Evolutionary conservation across 345 rosid genomes (phyloP).

Genomic region (Eucalyptus paniculata): DNA sequence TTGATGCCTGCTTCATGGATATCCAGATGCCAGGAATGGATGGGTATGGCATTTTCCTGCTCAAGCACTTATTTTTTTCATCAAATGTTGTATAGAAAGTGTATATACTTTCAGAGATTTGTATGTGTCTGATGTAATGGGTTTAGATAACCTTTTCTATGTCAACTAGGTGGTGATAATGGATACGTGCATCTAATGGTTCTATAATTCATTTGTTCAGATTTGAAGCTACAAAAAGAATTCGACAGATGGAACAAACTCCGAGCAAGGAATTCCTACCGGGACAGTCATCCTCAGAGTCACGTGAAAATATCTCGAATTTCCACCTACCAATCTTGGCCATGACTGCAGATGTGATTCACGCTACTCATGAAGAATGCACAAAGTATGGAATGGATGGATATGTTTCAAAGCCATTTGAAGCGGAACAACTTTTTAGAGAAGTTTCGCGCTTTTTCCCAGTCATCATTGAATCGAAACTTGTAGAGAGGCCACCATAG

Average conservation of each 20-base stretch:
- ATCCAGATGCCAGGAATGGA: conserved; percentile 99
- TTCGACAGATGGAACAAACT: conserved; percentile 47
- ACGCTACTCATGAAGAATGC: conserved; percentile 77
- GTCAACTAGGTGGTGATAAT: neutral
- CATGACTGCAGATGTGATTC: conserved; percentile 96
- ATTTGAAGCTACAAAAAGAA: conserved; percentile 68
- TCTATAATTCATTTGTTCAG: conserved; percentile 11
- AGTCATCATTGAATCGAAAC: neutral
- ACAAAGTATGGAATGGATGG: conserved; percentile 68
- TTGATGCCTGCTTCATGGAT: conserved; percentile 99
- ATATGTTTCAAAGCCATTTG: conserved; percentile 90
- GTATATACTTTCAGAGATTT: neutral
- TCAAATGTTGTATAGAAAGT: neutral
- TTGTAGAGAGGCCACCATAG: neutral
- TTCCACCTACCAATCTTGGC: conserved; percentile 73
- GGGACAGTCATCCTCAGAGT: conserved; percentile 18
- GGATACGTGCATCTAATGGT: neutral
- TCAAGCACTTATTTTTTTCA: neutral
- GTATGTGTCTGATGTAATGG: neutral
- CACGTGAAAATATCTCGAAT: conserved; percentile 10
- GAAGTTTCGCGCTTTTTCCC: conserved; percentile 70
- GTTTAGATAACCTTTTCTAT: neutral
- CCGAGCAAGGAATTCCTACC: conserved; percentile 14
- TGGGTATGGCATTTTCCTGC: conserved; percentile 39
- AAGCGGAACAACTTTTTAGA: conserved; percentile 67